These are phyloP conservation scores for Vitis hybrid DNA, from an alignment of 177 flowering plant genomes.

Conservation along the genomic window DNA sequence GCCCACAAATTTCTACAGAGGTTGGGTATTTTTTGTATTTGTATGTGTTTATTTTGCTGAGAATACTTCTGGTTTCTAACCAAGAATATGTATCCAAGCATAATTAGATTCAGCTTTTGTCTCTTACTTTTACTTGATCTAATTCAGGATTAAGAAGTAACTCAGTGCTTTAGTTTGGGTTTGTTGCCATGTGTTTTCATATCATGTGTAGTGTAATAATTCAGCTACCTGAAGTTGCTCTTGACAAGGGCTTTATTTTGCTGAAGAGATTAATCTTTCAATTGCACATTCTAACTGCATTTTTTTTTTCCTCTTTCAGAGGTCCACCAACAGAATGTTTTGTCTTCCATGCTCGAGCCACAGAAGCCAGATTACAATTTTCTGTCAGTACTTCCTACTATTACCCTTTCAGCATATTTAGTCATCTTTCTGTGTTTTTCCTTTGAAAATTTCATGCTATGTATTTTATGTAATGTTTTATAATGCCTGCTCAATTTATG, in stretches of 20 bases:
- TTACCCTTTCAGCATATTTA: neutral
- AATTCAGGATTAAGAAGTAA: neutral
- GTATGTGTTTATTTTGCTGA: too few species aligned
- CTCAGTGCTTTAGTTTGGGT: neutral
- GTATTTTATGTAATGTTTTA: neutral
- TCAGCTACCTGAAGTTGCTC: neutral
- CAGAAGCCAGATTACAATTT: constrained; percentile 58
- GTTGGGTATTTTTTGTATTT: neutral
- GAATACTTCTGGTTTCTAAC: too few species aligned
- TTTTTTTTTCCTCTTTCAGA: constrained; percentile 38
- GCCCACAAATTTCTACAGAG: too few species aligned
- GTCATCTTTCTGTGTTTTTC: neutral
- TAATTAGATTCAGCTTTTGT: neutral
- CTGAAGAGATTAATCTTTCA: neutral
- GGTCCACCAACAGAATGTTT: constrained; percentile 98
- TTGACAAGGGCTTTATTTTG: neutral
- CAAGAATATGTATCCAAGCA: too few species aligned
- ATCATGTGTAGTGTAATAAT: neutral
- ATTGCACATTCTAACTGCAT: neutral
- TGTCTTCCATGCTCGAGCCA: constrained; percentile 89
- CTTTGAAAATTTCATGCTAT: neutral
- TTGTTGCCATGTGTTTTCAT: neutral
- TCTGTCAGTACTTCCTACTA: constrained; percentile 22
- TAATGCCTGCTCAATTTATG: too few species aligned
- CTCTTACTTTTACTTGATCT: neutral